Evolutionary conservation across 495 filamentous ascomycete genomes (phyloP).

Genomic region (Penicillium desertorum): DNA sequence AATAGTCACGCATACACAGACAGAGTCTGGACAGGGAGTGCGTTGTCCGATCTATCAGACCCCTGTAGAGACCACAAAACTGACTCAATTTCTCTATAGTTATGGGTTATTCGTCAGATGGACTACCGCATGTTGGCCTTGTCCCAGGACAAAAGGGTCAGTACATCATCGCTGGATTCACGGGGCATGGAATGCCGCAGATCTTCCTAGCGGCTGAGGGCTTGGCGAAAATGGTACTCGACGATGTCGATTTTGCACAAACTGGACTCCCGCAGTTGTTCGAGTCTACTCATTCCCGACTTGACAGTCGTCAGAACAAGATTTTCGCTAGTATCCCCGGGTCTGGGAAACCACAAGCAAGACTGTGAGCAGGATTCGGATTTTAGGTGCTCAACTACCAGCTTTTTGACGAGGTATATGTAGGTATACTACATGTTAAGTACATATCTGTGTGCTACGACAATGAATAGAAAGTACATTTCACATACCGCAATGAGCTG

Average conservation of each 20-base stretch:
- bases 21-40: constrained; percentile 55
- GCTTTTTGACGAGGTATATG: too few relatives aligned
- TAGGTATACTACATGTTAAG: too few relatives aligned
- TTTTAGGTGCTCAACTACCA: neutral
- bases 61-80: neutral
- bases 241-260: constrained; percentile 34
- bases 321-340: constrained; percentile 15
- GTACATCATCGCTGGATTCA: constrained; percentile 49
- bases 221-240: constrained; percentile 43
- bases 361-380: constrained; percentile 7
- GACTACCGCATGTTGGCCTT: constrained; percentile 43
- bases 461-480: too few relatives aligned
- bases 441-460: too few relatives aligned
- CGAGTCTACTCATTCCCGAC: constrained; percentile 34
- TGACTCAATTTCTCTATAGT: constrained; percentile 21
- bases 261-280: constrained; percentile 43
- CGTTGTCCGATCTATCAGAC: constrained; percentile 18
- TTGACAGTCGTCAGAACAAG: constrained; percentile 27
- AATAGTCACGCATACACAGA: constrained; percentile 42
- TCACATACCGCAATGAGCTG: too few relatives aligned
- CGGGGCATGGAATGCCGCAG: constrained; percentile 52
- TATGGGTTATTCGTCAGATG: constrained; percentile 45
- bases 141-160: constrained; percentile 45
- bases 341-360: constrained; percentile 5
- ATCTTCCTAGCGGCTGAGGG: constrained; percentile 48